phyloP scores from a whole-genome alignment of 352 stramenopile species.

The Phytophthora palmivora region DNA sequence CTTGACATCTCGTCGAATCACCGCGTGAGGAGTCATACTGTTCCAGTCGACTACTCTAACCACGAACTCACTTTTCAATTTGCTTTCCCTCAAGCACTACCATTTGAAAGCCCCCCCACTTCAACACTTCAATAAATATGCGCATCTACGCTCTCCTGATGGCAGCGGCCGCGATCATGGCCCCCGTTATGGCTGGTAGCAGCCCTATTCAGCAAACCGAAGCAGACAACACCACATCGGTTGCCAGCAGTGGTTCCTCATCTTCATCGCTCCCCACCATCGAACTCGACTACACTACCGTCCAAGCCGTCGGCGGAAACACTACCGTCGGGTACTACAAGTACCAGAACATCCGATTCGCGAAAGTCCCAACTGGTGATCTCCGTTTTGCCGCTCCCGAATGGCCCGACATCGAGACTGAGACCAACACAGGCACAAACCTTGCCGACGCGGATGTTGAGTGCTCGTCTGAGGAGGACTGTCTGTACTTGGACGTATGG shows the following conservation, averaged over 20 bases:
- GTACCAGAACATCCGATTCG: conserved; percentile 45
- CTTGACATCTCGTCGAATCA: conserved; percentile 3
- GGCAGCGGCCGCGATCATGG: conserved; percentile 1
- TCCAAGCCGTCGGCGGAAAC: conserved; percentile 34
- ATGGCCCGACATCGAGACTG: conserved; percentile 30
- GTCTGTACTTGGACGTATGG: conserved; percentile 47
- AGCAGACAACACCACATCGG: neutral
- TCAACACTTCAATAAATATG: no score
- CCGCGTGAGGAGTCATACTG: neutral
- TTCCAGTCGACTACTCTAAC: neutral
- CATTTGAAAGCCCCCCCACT: neutral
- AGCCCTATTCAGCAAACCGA: conserved; percentile 5
- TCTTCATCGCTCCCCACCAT: conserved; percentile 24
- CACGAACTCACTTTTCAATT: conserved; percentile 11
- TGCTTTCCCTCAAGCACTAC: neutral
- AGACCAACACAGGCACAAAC: conserved; percentile 40
- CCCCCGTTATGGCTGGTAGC: conserved; percentile 8
- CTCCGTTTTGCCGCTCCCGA: conserved; percentile 34
- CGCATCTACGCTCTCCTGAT: conserved; percentile 25
- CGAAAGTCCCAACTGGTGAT: conserved; percentile 27
- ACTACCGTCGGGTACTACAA: conserved; percentile 43
- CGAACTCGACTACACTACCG: conserved; percentile 39
- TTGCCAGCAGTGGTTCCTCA: conserved; percentile 4
- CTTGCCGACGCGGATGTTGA: conserved; percentile 27
- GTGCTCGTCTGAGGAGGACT: conserved; percentile 33